These are phyloP conservation scores for Barnettozyma wickerhamii DNA, from an alignment of 805 yeast species.

Conservation along the genomic window DNA sequence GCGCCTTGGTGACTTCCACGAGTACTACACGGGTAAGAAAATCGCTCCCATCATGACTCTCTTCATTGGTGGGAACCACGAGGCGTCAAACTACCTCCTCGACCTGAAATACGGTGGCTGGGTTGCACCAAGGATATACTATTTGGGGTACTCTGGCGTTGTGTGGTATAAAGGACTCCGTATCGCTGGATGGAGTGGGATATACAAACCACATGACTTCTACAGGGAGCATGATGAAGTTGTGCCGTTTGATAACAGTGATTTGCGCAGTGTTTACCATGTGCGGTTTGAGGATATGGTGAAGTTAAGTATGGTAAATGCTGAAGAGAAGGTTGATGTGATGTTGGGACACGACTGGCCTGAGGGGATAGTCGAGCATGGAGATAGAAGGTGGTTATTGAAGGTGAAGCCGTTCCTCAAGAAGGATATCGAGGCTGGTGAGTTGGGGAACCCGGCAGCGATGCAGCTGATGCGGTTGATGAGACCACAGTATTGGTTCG, in stretches of 20 bases:
- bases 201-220: slow-evolving; percentile 54
- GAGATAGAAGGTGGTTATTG: slow-evolving; percentile 49
- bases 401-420: slow-evolving; percentile 61
- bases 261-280: slow-evolving; percentile 63
- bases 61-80: slow-evolving; percentile 95
- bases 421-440: slow-evolving; percentile 52
- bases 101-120: slow-evolving; percentile 86
- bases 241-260: slow-evolving; percentile 43
- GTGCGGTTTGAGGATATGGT: slow-evolving; percentile 55
- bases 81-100: slow-evolving; percentile 71
- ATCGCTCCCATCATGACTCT: slow-evolving; percentile 74
- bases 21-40: slow-evolving; percentile 57
- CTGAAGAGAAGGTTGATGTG: slow-evolving; percentile 40
- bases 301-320: slow-evolving; percentile 43
- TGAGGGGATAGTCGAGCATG: slow-evolving; percentile 62
- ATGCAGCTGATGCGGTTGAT: slow-evolving; percentile 47
- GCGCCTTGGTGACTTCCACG: slow-evolving; percentile 71
- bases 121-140: slow-evolving; percentile 86
- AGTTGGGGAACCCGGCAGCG: slow-evolving; percentile 71
- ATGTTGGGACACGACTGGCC: slow-evolving; percentile 96
- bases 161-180: slow-evolving; percentile 72
- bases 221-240: slow-evolving; percentile 36
- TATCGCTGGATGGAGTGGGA: slow-evolving; percentile 84
- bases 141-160: slow-evolving; percentile 72
- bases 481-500: slow-evolving; percentile 74